Base-by-base conservation (phyloP, 768 basidiomycete species). In the Pilatotrama ljubarskyi region DNA sequence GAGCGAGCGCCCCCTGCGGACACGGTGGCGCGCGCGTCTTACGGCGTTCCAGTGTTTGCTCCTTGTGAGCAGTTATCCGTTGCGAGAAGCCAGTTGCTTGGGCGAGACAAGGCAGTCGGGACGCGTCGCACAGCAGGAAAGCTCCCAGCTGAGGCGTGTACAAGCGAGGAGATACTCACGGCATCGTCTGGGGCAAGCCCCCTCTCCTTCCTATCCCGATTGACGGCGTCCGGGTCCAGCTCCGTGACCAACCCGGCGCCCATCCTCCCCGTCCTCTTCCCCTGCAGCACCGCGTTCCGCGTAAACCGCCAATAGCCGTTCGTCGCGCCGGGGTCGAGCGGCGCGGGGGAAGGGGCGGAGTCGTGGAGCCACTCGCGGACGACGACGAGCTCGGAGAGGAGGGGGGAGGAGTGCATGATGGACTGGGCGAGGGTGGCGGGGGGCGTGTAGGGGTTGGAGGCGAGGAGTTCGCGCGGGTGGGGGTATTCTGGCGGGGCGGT, bases 331-430 rank as follows among this genome's bases (percentile, higher is more conserved):
- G 87, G 87, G 42, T 80, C 78, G 29, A 77, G 72, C 0, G 83
- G 82, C n/a, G 78, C 58, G 0, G 85, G 82, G 0, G 88, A 85
- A 0, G 86, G 83, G 0, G 90, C 88, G 0, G 83, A 88, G 41
- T 91, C 89, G 62, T 93, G 90, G 1, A 93, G 78, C 93, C 93
- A 95, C 71, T 93, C 91, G n/a, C 90, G 84, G 8, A 93, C 86
- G 43, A 90, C 85, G 46, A 91, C 78, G 55, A 93, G 89, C 61
- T 93, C 92, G 0, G 82, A 74, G 36, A 93, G 84, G 2, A 87
- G 78, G 0, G 83, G 84, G 0, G 87, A 90, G 3, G 83, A 74
- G 48, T 82, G 74, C 78, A 95, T 81, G 51, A 91, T 83, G 2
- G 85, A 81, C 68, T 91, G 87, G 0, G 88, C 89, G 25, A 95